Conservation (phyloP, 371 early-diverging fungal species). For the Rozella allomycis region DNA sequence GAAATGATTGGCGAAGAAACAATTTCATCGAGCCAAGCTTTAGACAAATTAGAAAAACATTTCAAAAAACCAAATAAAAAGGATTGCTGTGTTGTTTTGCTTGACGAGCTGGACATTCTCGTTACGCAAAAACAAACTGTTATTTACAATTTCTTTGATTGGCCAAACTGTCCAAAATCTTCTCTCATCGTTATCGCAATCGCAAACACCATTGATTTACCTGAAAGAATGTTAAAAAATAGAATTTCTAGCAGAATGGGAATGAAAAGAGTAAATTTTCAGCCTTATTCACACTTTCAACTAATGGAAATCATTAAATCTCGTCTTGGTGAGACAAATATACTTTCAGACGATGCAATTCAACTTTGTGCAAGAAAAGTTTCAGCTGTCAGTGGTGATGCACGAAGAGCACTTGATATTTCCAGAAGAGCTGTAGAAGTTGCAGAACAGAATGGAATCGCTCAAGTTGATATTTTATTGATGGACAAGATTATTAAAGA, state of each 20-base stretch:
- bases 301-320: no score
- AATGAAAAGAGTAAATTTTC: conserved; percentile 14
- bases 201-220: conserved; percentile 97
- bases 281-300: conserved; percentile 7
- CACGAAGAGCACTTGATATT: conserved; percentile 83
- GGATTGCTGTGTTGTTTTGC: conserved; percentile 45
- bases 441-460: no score
- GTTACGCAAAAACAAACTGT: conserved; percentile 77
- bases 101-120: conserved; percentile 93
- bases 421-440: conserved; percentile 29
- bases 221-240: conserved; percentile 74
- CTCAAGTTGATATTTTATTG: no score
- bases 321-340: conserved; percentile 49
- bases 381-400: conserved; percentile 88
- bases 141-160: conserved; percentile 94
- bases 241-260: conserved; percentile 83
- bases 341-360: conserved; percentile 70
- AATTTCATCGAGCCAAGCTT: conserved; percentile 52
- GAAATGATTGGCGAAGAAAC: conserved; percentile 36
- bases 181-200: conserved; percentile 78
- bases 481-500: no score
- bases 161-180: conserved; percentile 63
- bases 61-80: conserved; percentile 23
- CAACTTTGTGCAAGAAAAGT: conserved; percentile 86
- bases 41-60: conserved; percentile 38